phyloP scores from a whole-genome alignment of 176 grass and related monocot species.

The Oropetium thomaeum region DNA sequence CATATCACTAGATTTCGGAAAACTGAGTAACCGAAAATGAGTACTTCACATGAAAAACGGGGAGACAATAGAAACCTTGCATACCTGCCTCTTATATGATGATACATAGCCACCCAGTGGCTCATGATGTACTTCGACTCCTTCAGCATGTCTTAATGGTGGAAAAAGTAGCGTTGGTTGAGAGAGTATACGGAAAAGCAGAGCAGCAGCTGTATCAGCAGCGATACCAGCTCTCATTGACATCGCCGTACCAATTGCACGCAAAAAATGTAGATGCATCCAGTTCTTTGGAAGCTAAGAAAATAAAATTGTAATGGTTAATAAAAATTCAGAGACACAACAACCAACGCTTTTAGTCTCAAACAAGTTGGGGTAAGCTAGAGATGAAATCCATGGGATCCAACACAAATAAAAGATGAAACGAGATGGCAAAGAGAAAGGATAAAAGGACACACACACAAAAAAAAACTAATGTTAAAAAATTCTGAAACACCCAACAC shows the following conservation, averaged over 20 bases:
- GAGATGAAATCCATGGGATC: too few species aligned
- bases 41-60: background rate
- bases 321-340: constrained; percentile 7
- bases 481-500: too few species aligned
- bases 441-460: too few species aligned
- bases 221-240: constrained; percentile 96
- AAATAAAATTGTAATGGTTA: constrained; percentile 22
- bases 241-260: constrained; percentile 95
- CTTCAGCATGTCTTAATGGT: constrained; percentile 85
- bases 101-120: constrained; percentile 83
- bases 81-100: constrained; percentile 91
- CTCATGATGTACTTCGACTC: constrained; percentile 87
- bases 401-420: too few species aligned
- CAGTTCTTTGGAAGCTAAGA: constrained; percentile 91
- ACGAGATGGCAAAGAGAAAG: too few species aligned
- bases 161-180: constrained; percentile 96
- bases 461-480: too few species aligned
- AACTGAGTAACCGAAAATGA: constrained; percentile 11
- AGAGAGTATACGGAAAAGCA: constrained; percentile 97
- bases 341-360: too few species aligned
- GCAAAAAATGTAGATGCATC: constrained; percentile 98
- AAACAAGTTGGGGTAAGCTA: too few species aligned
- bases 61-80: constrained; percentile 26
- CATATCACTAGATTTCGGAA: background rate
- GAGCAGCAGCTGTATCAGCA: constrained; percentile 87